Conservation (phyloP, 1,284 basidiomycete genomes). For the Apiotrichum porosum region DNA sequence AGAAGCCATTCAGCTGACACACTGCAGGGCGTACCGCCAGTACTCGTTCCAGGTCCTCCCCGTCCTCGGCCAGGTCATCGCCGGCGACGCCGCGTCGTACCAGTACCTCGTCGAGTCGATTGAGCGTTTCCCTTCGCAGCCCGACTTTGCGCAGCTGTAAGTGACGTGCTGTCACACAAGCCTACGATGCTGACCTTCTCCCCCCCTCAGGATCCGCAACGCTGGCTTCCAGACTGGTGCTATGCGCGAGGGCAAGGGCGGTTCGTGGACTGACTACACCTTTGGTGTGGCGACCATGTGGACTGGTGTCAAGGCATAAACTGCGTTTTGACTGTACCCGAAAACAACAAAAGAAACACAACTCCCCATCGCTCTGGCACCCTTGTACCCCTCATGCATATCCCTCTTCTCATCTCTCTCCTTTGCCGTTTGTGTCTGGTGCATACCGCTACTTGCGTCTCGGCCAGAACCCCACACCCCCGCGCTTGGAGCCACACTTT, state of each 20-base stretch:
- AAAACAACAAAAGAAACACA: no score
- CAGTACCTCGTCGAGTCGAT: constrained; percentile 98
- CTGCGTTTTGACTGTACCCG: constrained; percentile 20
- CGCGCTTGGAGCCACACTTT: no score
- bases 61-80: constrained; percentile 88
- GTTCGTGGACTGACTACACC: constrained; percentile 80
- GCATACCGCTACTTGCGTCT: no score
- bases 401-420: no score
- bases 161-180: constrained; percentile 4
- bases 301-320: constrained; percentile 65
- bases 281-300: constrained; percentile 81
- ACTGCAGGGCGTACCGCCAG: constrained; percentile 75
- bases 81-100: constrained; percentile 90
- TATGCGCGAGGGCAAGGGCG: constrained; percentile 67
- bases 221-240: constrained; percentile 77
- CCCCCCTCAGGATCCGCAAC: constrained; percentile 49
- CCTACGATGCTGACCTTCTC: no score
- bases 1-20: neutral
- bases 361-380: neutral
- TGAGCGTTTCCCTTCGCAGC: constrained; percentile 84
- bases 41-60: constrained; percentile 98
- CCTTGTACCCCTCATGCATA: neutral
- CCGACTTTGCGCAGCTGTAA: constrained; percentile 80
- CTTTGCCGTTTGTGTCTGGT: no score
- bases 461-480: no score